Evolutionary conservation across 306 rosid genomes (phyloP).

Genomic region (Gastrolobium bilobum): DNA sequence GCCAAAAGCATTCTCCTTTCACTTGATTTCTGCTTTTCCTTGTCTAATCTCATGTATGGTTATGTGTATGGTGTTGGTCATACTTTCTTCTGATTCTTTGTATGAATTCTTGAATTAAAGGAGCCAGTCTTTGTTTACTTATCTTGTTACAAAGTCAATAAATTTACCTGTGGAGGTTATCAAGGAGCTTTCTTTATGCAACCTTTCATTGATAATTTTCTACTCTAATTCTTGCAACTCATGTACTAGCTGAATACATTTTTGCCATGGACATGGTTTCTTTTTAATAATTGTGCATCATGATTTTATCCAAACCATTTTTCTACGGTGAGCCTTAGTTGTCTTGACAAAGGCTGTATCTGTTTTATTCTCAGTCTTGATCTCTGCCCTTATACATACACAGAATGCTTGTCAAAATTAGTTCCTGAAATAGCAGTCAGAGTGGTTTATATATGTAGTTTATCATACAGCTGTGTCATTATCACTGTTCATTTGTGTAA

Average conservation of each 20-base stretch:
- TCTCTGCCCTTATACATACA: conserved; percentile 10
- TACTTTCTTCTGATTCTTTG: conserved; percentile 6
- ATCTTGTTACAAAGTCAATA: conserved; percentile 8
- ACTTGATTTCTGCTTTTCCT: conserved; percentile 25
- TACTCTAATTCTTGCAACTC: conserved; percentile 26
- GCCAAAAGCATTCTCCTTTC: conserved; percentile 15
- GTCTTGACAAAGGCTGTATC: conserved; percentile 21
- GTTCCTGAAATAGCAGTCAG: conserved; percentile 17
- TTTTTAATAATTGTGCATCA: neutral
- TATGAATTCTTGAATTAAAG: conserved; percentile 17
- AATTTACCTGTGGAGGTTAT: conserved; percentile 32
- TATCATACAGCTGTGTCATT: conserved; percentile 29
- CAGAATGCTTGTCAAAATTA: conserved; percentile 22
- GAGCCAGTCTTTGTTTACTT: neutral
- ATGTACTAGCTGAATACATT: conserved; percentile 18
- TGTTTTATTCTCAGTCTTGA: conserved; percentile 32
- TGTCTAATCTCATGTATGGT: conserved; percentile 5
- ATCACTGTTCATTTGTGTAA: conserved; percentile 10
- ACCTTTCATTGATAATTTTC: conserved; percentile 32
- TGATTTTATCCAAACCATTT: conserved; percentile 21
- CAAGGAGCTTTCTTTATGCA: conserved; percentile 19
- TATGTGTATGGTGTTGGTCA: neutral
- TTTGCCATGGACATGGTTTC: conserved; percentile 14
- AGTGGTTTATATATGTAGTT: conserved; percentile 36
- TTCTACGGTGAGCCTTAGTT: neutral